Evolutionary conservation across 345 rosid genomes (phyloP), one percentile per base, ranked within the genome.

Genomic region (Lumnitzera littorea): DNA sequence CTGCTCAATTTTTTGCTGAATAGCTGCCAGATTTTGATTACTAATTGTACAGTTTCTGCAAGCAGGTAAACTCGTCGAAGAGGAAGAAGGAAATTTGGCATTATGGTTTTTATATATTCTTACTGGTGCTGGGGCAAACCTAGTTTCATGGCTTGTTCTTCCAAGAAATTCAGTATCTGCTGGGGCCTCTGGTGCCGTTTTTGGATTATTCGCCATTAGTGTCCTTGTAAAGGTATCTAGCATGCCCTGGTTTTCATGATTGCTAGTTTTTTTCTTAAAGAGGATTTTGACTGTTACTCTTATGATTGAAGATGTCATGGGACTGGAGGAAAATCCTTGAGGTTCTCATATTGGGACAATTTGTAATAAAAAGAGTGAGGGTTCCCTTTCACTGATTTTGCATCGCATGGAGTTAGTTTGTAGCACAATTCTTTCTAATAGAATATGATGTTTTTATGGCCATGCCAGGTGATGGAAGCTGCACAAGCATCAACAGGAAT

Each of bases 271-370:
- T 48, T 31, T 20, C 20, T 20, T n/a, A 47, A 57, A 17, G 50
- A 23, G 60, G 59, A 48, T 50, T 50, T 29, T 51, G 48, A 51
- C 58, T 50, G 31, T 24, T 13, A 15, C 12, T 15, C 52, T 64
- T 63, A 64, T 63, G 31, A 29, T 56, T 65, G 68, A 65, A 92
- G 96, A 82, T 92, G 82, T 85, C 94, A 53, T 92, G 95, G 96
- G 91, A 87, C 65, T 92, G 94, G 98, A 85, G 95, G 73, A 92
- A 89, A 79, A 89, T 92, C 68, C 88, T 92, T 53, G 96, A 92
- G 76, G 98, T 89, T 68, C 91, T 89, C 60, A 91, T 91, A 72
- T 63, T 91, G 77, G 96, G 96, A 29, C 98, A 89, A 71, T 89
- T 89, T 75, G 98, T 89, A 52, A 59, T 87, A 16, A 89, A 87